Percentiles rank a stretch among this genome's conserved stretches.
Conservation (phyloP, 2,329 filamentous ascomycete genomes). For the Whalleya microplaca region DNA sequence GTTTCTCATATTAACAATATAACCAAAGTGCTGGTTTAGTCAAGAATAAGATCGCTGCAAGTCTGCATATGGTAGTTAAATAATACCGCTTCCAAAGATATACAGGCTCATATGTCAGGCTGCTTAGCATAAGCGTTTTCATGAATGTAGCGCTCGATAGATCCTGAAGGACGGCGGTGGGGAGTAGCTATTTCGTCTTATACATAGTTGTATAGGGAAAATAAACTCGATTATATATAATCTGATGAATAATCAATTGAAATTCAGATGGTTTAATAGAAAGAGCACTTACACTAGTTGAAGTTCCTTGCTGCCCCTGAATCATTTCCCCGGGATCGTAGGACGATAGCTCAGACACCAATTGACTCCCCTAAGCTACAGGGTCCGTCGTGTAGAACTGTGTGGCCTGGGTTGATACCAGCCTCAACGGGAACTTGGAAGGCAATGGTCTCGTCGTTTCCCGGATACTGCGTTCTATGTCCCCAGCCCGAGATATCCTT, state of each 20-base stretch:
- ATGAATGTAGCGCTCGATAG: too few relatives aligned
- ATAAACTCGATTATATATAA: neutral
- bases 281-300: neutral
- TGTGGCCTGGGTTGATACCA: conserved; percentile 13
- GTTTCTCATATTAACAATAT: too few relatives aligned
- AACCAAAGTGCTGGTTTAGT: too few relatives aligned
- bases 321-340: neutral
- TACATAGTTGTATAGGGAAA: too few relatives aligned
- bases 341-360: conserved; percentile 6
- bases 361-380: conserved; percentile 10
- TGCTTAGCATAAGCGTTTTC: too few relatives aligned
- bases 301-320: neutral
- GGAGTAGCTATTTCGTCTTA: too few relatives aligned
- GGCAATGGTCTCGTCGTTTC: conserved; percentile 40
- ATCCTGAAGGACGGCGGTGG: too few relatives aligned
- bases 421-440: conserved; percentile 40
- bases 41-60: too few relatives aligned
- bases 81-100: too few relatives aligned
- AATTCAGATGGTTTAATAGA: neutral
- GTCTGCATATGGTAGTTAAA: too few relatives aligned
- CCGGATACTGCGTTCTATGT: conserved; percentile 47
- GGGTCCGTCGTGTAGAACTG: conserved; percentile 16
- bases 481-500: conserved; percentile 43
- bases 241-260: neutral
- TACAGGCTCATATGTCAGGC: too few relatives aligned